Evolutionary conservation across 306 rosid species (phyloP).

Genomic region (Mimosa pudica): DNA sequence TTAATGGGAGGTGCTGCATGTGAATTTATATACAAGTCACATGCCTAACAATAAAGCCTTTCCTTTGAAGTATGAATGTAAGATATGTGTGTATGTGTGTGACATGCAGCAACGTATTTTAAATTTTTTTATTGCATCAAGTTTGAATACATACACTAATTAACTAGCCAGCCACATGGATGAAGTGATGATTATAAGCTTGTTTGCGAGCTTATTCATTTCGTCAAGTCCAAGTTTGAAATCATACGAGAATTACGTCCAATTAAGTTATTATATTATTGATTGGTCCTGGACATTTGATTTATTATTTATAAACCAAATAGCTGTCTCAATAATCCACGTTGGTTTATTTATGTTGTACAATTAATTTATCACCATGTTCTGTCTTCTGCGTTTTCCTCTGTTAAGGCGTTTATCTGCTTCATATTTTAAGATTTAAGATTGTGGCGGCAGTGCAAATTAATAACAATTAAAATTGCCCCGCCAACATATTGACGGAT

Average conservation of each 20-base stretch:
- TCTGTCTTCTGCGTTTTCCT: background rate
- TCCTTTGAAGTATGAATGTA: background rate
- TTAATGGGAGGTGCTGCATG: conserved; percentile 3
- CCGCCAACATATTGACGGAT: background rate
- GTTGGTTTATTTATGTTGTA: background rate
- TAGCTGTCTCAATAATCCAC: background rate
- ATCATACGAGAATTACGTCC: background rate
- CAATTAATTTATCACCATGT: background rate
- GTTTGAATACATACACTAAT: background rate
- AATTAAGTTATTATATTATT: background rate
- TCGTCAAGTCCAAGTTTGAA: background rate
- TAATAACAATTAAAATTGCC: background rate
- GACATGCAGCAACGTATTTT: background rate
- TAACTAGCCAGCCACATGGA: background rate
- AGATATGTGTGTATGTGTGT: background rate
- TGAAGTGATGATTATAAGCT: background rate
- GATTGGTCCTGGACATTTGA: background rate
- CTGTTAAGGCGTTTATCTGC: background rate
- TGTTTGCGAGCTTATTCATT: background rate
- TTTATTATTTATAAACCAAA: background rate
- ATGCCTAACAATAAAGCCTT: background rate
- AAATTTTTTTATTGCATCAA: background rate
- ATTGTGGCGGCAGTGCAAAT: background rate
- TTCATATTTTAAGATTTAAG: no score
- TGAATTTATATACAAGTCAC: conserved; percentile 12